Evolutionary conservation across 208 protist species (phyloP), one percentile per base, ranked within the genome.

Genomic region (Trypanosoma congolense): DNA sequence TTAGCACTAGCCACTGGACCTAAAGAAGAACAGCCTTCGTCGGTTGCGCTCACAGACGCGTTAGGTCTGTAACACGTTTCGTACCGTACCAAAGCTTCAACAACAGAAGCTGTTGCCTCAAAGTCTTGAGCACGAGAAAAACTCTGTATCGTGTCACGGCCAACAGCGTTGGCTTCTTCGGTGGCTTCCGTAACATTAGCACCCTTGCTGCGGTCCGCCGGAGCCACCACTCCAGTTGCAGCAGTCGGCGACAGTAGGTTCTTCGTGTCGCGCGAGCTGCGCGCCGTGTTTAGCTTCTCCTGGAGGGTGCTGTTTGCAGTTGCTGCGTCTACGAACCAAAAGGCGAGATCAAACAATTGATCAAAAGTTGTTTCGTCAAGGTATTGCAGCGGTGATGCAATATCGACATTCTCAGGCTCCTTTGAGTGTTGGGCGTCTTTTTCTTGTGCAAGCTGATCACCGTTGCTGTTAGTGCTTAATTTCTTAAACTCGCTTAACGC

Each of bases 301-400:
- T 83, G 70, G 0, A 76, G 25, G 21, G 80, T 44, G n/a, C 63
- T 66, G 65, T 94, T 91, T 2, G 77, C 82, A 1, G 75, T 87
- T 31, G 87, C 71, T 24, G 62, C 69, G 60, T 95, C 87, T 14
- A 79, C 65, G 44, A 95, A 92, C 84, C 87, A 95, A 26, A 73
- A 68, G 18, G 46, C 70, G 26, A 95, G 57, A 16, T 76, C 69
- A 55, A 95, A 95, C 30, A 95, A 66, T 8, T 77, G 62, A 25
- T 90, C 72, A 47, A 95, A 85, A 25, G 84, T 80, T 1, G 40
- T 40, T 25, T 88, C 82, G 35, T 73, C 75, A 19, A 94, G 76
- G 21, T 72, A 70, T 40, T 78, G 53, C 53, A 73, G 59, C 22
- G 61, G 33, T 65, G 48, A 12, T 56, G 56, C 24, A 71, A 22